Conservation (phyloP, 495 filamentous ascomycete genomes). For the Lophiostoma macrostomum region DNA sequence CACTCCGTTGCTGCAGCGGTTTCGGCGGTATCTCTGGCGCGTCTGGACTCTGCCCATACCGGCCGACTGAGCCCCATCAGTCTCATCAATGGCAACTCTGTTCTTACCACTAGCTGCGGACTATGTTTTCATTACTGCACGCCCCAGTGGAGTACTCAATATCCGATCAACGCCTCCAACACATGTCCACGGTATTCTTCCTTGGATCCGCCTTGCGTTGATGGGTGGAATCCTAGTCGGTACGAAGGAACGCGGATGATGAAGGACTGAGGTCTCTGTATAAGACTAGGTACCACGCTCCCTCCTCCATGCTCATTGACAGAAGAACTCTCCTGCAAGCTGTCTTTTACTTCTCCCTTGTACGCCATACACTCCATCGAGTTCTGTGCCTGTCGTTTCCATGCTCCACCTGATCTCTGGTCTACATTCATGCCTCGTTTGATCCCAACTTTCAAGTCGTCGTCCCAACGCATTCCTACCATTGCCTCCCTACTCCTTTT, state of each 20-base stretch:
- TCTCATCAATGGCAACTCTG: conserved; percentile 1
- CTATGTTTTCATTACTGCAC: background rate
- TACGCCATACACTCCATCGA: too few relatives aligned
- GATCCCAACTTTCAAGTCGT: background rate
- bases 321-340: background rate
- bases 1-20: too few relatives aligned
- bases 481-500: conserved; percentile 8
- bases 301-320: background rate
- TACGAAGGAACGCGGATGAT: background rate
- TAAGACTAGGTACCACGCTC: conserved; percentile 6
- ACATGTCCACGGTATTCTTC: background rate
- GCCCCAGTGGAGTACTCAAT: background rate
- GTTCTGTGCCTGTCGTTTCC: too few relatives aligned
- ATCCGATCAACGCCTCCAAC: conserved; percentile 6
- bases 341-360: background rate
- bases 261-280: conserved; percentile 3
- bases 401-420: background rate
- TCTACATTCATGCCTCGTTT: conserved; percentile 9
- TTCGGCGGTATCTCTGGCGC: too few relatives aligned
- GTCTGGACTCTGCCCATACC: too few relatives aligned
- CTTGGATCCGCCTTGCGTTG: background rate
- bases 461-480: background rate
- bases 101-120: background rate
- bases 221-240: background rate
- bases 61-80: too few relatives aligned